Evolutionary conservation across 2,329 filamentous ascomycete species (phyloP).

Genomic region (Phyllachora maydis): DNA sequence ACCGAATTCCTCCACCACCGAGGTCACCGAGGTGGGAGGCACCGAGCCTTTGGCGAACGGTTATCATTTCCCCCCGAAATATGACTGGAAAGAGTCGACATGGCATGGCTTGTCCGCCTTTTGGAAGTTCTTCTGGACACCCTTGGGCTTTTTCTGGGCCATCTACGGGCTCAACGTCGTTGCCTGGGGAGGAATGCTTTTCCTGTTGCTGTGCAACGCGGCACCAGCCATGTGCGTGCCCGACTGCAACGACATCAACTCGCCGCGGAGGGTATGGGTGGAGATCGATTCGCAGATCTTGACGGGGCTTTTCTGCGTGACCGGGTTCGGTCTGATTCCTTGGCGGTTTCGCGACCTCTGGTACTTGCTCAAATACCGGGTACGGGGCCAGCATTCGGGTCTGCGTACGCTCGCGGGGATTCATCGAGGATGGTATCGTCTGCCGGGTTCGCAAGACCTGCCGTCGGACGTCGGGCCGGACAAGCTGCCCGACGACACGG

Average conservation of each 20-base stretch:
- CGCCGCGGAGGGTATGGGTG: constrained; percentile 64
- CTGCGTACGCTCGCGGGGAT: constrained; percentile 53
- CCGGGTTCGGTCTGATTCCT: constrained; percentile 64
- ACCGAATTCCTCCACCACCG: too few relatives aligned
- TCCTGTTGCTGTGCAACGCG: constrained; percentile 61
- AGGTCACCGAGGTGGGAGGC: too few relatives aligned
- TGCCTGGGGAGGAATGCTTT: constrained; percentile 83
- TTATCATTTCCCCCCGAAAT: constrained; percentile 43
- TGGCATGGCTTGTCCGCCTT: constrained; percentile 37
- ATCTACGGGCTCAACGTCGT: constrained; percentile 68
- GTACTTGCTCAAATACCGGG: constrained; percentile 45
- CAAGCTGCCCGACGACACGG: constrained; percentile 18
- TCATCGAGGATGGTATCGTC: constrained; percentile 55
- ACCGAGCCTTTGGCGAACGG: constrained; percentile 35
- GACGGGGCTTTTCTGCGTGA: constrained; percentile 72
- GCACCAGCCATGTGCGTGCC: constrained; percentile 53
- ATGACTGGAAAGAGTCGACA: constrained; percentile 36
- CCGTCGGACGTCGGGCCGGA: constrained; percentile 29
- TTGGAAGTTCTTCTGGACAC: constrained; percentile 55
- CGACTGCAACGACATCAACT: constrained; percentile 50
- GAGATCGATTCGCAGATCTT: constrained; percentile 71
- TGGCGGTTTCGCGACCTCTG: constrained; percentile 72
- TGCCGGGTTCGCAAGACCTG: constrained; percentile 42
- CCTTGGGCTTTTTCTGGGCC: constrained; percentile 55
- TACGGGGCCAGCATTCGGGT: constrained; percentile 27